Conservation (phyloP, 306 rosid species). For the Aeschynomene evenia region DNA sequence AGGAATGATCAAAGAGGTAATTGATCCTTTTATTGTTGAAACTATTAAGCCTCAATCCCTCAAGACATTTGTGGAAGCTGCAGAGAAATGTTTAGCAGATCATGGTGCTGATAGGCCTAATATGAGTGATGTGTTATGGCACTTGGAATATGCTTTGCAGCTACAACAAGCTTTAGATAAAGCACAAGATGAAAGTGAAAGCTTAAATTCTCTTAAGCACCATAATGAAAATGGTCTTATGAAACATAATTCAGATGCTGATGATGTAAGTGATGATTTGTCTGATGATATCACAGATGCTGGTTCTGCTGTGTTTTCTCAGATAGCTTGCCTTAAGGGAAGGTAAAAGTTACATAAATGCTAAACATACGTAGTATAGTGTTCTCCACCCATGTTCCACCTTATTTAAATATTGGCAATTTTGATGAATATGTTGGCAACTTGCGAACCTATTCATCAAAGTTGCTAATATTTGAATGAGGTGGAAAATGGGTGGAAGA, state of each 20-base stretch:
- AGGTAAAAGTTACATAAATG: too few species aligned
- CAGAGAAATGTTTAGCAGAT: constrained; percentile 67
- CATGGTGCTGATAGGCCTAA: constrained; percentile 69
- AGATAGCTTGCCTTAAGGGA: constrained; percentile 41
- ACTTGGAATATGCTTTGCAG: constrained; percentile 70
- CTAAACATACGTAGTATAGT: too few species aligned
- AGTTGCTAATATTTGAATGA: too few species aligned
- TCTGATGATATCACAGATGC: constrained; percentile 27
- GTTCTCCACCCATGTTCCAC: too few species aligned
- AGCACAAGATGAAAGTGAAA: constrained; percentile 29
- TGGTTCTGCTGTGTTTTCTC: constrained; percentile 45
- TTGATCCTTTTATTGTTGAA: constrained; percentile 48
- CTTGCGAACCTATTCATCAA: too few species aligned
- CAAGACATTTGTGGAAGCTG: constrained; percentile 46
- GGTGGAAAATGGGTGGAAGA: too few species aligned
- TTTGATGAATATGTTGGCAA: too few species aligned
- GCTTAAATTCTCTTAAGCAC: constrained; percentile 14
- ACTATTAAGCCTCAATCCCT: constrained; percentile 45
- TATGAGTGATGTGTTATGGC: constrained; percentile 91
- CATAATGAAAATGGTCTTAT: background rate
- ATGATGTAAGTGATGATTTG: constrained; percentile 21
- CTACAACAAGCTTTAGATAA: constrained; percentile 57
- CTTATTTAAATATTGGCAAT: too few species aligned
- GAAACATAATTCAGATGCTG: constrained; percentile 19
- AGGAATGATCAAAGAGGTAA: constrained; percentile 44